Conservation (phyloP, 2,329 filamentous ascomycete species). For the Aspergillus floridensis region DNA sequence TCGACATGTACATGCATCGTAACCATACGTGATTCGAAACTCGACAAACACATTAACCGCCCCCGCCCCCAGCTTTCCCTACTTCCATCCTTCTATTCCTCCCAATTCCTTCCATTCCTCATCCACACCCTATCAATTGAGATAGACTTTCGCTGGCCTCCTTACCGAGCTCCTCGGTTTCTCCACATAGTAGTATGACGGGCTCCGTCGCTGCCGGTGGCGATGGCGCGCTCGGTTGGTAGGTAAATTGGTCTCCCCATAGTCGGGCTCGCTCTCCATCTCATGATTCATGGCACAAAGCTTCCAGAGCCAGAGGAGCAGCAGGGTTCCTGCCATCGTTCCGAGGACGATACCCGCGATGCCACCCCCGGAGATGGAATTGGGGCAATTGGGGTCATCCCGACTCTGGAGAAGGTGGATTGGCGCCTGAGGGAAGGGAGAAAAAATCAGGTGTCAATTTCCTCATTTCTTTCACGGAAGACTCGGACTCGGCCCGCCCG, state of each 20-base stretch:
- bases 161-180: slow-evolving; percentile 30
- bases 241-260: slow-evolving; percentile 21
- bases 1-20: neutral
- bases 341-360: slow-evolving; percentile 43
- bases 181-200: slow-evolving; percentile 31
- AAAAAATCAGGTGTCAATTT: neutral
- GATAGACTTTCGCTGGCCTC: slow-evolving; percentile 38
- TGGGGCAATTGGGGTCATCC: slow-evolving; percentile 19
- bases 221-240: slow-evolving; percentile 11
- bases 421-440: neutral
- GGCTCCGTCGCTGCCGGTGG: slow-evolving; percentile 24
- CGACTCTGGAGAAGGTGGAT: neutral
- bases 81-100: neutral
- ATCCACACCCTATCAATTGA: slow-evolving; percentile 10
- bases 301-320: slow-evolving; percentile 38
- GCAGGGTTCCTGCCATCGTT: slow-evolving; percentile 36
- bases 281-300: slow-evolving; percentile 24
- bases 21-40: neutral
- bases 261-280: slow-evolving; percentile 22
- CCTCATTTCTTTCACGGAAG: neutral
- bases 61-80: neutral
- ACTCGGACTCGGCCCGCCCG: neutral
- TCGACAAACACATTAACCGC: neutral
- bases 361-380: slow-evolving; percentile 33
- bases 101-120: neutral